Base-by-base conservation (phyloP, 768 basidiomycete genomes). In the Grammothele lineata region DNA sequence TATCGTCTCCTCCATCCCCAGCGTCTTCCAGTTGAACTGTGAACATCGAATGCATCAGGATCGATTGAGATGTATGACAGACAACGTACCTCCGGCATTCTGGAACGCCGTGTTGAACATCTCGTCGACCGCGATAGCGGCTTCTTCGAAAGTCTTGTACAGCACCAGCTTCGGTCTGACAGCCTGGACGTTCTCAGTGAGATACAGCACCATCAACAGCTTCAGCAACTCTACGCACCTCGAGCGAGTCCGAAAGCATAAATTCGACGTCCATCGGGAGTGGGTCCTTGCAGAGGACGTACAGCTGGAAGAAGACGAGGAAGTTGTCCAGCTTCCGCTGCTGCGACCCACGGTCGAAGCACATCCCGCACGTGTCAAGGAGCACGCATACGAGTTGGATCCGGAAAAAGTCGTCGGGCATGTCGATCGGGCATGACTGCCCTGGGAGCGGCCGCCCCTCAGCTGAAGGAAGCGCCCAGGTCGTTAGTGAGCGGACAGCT, bases 251-350 rank as follows among this genome's bases (percentile, higher is more conserved):
- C 0, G 83, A 81, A 6, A 96, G 65, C 92, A 97, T 95, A 67
- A 98, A 99, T 43, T 96, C 94, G 10, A 96, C 87, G 53, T 99
- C 96, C 93, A 97, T 94, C 0, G 96, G 86, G n/a, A 94, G 64
- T 19, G 81, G 72, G 37, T 83, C 77, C 68, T 99, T 99, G 71
- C 88, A 90, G n/a, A 85, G 74, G 14, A 88, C 73, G 64, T 98
- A 99, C 48, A 93, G 85, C 78, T 98, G 92, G 67, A 98, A 97
- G 70, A 96, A 93, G 12, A 79, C 74, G 54, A 99, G 68, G 62
- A 96, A 95, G 57, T 83, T 86, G 67, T 98, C 96, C 19, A 99
- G 70, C 63, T 94, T 97, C 72, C 87, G 87, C 66, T 84, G 90
- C 63, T 92, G 88, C 4, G 86, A 83, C 1, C 95, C 96, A 33